A percentile compares a stretch with the other conserved stretches of the same genome.
phyloP scores from a whole-genome alignment of 441 rosid genomes.

The Theobroma grandiflorum region DNA sequence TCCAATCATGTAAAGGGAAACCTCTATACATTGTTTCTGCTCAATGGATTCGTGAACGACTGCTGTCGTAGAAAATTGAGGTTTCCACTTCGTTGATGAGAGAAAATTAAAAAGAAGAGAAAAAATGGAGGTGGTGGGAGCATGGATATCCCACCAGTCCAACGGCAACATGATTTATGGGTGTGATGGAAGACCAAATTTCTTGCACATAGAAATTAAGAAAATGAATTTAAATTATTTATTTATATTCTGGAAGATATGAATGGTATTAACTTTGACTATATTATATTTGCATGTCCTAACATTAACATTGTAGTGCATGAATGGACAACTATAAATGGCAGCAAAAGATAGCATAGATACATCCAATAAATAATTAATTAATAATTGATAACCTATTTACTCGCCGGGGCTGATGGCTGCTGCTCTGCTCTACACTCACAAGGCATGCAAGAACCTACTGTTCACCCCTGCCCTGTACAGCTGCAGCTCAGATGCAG shows the following conservation, averaged over 20 bases:
- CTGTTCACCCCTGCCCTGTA: slow-evolving; percentile 77
- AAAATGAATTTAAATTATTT: neutral
- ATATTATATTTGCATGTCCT: slow-evolving; percentile 28
- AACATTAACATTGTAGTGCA: neutral
- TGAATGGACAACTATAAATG: neutral
- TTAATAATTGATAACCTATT: slow-evolving; percentile 24
- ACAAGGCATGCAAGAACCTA: slow-evolving; percentile 49
- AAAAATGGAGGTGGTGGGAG: too few species aligned
- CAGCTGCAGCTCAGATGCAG: slow-evolving; percentile 54
- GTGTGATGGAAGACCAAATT: too few species aligned
- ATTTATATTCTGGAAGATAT: slow-evolving; percentile 7
- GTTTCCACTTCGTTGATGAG: too few species aligned
- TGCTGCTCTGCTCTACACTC: slow-evolving; percentile 11
- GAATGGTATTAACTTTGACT: neutral
- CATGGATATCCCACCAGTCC: too few species aligned
- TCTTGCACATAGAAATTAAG: too few species aligned
- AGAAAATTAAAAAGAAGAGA: too few species aligned
- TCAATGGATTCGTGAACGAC: too few species aligned
- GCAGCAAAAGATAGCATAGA: slow-evolving; percentile 6
- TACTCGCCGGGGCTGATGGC: slow-evolving; percentile 18
- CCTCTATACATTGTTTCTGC: too few species aligned
- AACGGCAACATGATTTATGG: too few species aligned
- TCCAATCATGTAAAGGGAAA: too few species aligned
- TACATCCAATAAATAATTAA: slow-evolving; percentile 14
- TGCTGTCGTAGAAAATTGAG: too few species aligned